A percentile compares a stretch with the other conserved stretches of the same genome.
These are phyloP conservation scores for Wickerhamomyces xylosicus DNA, from an alignment of 805 yeast species.

Conservation along the genomic window DNA sequence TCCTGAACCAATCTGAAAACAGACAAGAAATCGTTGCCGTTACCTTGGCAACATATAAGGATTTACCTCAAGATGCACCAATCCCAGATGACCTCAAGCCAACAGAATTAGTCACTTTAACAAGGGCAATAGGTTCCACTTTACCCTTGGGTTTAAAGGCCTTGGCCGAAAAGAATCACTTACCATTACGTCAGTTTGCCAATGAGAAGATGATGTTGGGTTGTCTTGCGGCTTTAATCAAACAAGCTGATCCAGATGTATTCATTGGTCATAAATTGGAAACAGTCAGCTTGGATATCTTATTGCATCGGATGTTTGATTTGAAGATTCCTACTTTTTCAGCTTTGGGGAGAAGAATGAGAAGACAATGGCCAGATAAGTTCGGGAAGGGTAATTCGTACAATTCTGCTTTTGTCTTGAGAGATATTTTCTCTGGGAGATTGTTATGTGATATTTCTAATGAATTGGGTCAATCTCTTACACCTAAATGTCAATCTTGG, in stretches of 20 bases:
- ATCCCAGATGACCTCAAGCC: conserved; percentile 53
- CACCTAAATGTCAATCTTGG: conserved; percentile 91
- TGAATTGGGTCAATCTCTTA: conserved; percentile 88
- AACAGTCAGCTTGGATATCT: conserved; percentile 63
- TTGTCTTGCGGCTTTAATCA: conserved; percentile 63
- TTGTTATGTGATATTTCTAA: conserved; percentile 87
- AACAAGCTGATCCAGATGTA: conserved; percentile 79
- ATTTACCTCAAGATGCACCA: conserved; percentile 69
- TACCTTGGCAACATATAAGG: conserved; percentile 60
- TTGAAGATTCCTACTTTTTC: conserved; percentile 70
- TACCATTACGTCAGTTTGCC: conserved; percentile 48
- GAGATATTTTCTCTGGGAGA: conserved; percentile 76
- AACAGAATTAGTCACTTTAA: conserved; percentile 54
- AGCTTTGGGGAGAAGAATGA: conserved; percentile 69
- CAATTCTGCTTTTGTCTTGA: conserved; percentile 42
- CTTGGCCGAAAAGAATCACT: conserved; percentile 42
- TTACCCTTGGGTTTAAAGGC: conserved; percentile 72
- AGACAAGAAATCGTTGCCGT: conserved; percentile 84
- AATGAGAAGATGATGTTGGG: conserved; percentile 67
- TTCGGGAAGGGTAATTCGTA: conserved; percentile 42
- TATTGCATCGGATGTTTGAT: conserved; percentile 74
- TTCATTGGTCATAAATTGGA: conserved; percentile 84
- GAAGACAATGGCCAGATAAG: conserved; percentile 69
- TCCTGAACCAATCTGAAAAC: conserved; percentile 62
- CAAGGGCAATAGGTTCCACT: conserved; percentile 65